Base-by-base conservation (phyloP, 441 rosid genomes). In the Populus trichocarpa region DNA sequence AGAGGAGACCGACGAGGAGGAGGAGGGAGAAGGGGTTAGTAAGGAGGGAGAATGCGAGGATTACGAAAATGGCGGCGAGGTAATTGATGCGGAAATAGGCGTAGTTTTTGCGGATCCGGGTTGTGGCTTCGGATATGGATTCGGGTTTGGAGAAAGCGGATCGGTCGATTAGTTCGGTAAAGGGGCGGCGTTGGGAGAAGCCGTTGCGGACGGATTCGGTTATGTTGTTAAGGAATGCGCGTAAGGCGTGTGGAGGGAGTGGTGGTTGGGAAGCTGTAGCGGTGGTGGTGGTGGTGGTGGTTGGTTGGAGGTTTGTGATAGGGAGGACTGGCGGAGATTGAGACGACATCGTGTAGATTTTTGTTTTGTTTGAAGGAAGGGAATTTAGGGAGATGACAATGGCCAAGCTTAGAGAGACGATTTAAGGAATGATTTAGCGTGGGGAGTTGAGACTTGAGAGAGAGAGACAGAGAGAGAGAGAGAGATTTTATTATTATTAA, bases 171-270 rank as follows among this genome's bases (percentile, higher is more conserved):
- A 92, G 90, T 75, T 90, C 95, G 0, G 87, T 12, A 93, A 90
- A 92, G 1, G 93, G 95, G 59, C 97, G 97, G 77, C 95, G 90
- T 72, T 91, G 95, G 33, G 95, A 86, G 72, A 92, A 69, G 67
- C 93, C 89, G 61, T 82, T 66, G 33, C 86, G 88, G 81, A 89
- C 74, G 69, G 88, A 78, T 14, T 90, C 92, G 57, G 92, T 72
- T 57, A 89, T 40, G 69, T 79, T 78, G 83, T 76, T 85, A 25
- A 87, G 77, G 53, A 89, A 77, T 11, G 87, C 77, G 57, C 89
- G 92, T 74, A 88, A 77, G 8, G 90, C 88, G 1, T 90, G 92
- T 77, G 88, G 84, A 78, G 93, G 81, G 80, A 83, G 71, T 2
- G 88, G 87, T 7, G 88, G 76, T 35, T 81, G 86, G 22, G 88